phyloP scores from a whole-genome alignment of 2,329 filamentous ascomycete species.

The Claviceps paspali region DNA sequence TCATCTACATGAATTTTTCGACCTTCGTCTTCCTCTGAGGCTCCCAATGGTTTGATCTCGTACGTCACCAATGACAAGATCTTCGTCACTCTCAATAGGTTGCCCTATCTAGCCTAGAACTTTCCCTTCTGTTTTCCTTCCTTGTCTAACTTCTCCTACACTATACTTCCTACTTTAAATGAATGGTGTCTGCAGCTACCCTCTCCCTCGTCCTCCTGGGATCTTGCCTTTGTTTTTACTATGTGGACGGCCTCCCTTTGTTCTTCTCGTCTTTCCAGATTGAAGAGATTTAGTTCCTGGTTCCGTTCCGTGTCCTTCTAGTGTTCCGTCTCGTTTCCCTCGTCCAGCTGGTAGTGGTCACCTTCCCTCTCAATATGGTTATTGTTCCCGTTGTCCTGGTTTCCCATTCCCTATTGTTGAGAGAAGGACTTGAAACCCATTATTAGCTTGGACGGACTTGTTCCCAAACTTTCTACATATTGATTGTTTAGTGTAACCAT shows the following conservation, averaged over 20 bases:
- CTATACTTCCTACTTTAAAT: background rate
- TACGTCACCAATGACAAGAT: background rate
- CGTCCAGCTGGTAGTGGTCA: too few species aligned
- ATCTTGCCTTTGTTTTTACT: background rate
- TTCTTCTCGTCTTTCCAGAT: too few species aligned
- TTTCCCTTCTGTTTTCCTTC: too few species aligned
- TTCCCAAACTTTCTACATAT: background rate
- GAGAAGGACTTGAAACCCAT: background rate
- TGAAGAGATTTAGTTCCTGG: too few species aligned
- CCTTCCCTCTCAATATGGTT: too few species aligned
- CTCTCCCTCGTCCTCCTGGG: too few species aligned
- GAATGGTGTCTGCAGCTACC: too few species aligned
- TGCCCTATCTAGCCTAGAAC: too few species aligned
- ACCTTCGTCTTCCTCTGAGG: accelerated
- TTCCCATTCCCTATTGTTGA: background rate
- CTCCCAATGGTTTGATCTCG: background rate
- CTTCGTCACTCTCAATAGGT: too few species aligned
- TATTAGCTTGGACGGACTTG: background rate
- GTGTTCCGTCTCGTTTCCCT: too few species aligned
- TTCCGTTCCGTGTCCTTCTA: too few species aligned
- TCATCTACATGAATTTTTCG: background rate
- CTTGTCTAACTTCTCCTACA: background rate
- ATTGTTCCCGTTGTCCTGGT: too few species aligned
- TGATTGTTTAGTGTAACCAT: background rate
- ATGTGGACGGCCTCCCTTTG: background rate